phyloP scores from a whole-genome alignment of 2,329 filamentous ascomycete species.

The Thelonectria discophora region DNA sequence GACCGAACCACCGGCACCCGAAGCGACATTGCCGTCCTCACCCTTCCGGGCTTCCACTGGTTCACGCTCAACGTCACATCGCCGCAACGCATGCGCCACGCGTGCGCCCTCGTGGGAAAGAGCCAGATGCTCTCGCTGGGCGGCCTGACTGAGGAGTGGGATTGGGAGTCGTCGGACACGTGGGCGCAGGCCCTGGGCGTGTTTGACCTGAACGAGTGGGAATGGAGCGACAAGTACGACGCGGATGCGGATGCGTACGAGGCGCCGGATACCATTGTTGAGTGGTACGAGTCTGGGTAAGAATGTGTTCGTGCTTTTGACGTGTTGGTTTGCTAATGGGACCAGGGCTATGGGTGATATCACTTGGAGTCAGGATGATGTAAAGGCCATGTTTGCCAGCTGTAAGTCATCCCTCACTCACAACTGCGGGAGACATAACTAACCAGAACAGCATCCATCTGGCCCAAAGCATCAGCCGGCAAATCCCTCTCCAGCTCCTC shows the following conservation, averaged over 20 bases:
- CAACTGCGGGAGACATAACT: background rate
- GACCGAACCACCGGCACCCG: slow-evolving; percentile 3
- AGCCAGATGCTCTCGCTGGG: slow-evolving; percentile 16
- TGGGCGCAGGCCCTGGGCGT: slow-evolving; percentile 14
- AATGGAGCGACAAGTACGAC: slow-evolving; percentile 16
- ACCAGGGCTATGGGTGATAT: background rate
- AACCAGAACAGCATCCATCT: background rate
- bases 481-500: background rate
- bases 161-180: slow-evolving; percentile 4
- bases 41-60: slow-evolving; percentile 16
- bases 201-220: slow-evolving; percentile 10
- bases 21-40: slow-evolving; percentile 8
- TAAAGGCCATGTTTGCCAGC: background rate
- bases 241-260: background rate
- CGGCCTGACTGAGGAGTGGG: slow-evolving; percentile 10
- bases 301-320: background rate
- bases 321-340: background rate
- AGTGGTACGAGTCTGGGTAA: slow-evolving; percentile 12
- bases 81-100: slow-evolving; percentile 7
- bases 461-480: background rate
- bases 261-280: background rate
- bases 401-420: background rate
- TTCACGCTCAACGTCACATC: slow-evolving; percentile 10
- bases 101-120: slow-evolving; percentile 5
- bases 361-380: background rate